These are phyloP conservation scores for Cryphonectria radicalis DNA, from an alignment of 2,329 filamentous ascomycete species.

Conservation along the genomic window DNA sequence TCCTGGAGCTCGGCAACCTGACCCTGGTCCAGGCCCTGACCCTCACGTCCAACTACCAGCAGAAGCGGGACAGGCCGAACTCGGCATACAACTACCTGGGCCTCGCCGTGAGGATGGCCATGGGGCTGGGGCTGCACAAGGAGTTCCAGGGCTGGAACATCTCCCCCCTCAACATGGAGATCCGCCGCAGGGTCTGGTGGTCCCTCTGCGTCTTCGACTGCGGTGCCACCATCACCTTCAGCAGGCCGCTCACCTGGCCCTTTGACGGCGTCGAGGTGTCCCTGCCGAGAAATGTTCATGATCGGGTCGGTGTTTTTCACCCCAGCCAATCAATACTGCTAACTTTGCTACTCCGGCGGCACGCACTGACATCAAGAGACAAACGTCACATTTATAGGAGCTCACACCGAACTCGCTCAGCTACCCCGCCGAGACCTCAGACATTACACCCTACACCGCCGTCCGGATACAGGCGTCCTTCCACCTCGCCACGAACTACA, in stretches of 20 bases:
- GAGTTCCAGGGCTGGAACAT: slow-evolving; percentile 44
- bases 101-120: slow-evolving; percentile 52
- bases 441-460: slow-evolving; percentile 49
- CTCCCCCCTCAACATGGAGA: slow-evolving; percentile 39
- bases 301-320: slow-evolving; percentile 28
- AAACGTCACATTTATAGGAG: slow-evolving; percentile 22
- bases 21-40: slow-evolving; percentile 40
- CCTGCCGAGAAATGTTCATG: slow-evolving; percentile 34
- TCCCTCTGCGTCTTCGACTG: slow-evolving; percentile 48
- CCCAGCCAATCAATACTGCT: neutral
- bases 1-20: slow-evolving; percentile 32
- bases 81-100: slow-evolving; percentile 55
- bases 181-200: slow-evolving; percentile 45
- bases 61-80: slow-evolving; percentile 55
- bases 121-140: slow-evolving; percentile 53
- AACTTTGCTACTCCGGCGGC: neutral
- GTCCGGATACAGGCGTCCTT: slow-evolving; percentile 50
- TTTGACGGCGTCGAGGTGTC: slow-evolving; percentile 34
- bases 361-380: neutral
- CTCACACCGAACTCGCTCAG: slow-evolving; percentile 42
- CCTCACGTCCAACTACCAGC: slow-evolving; percentile 40
- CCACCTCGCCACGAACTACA: slow-evolving; percentile 48
- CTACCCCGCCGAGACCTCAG: slow-evolving; percentile 42
- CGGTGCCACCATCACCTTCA: slow-evolving; percentile 45
- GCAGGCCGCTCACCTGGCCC: slow-evolving; percentile 35